Evolutionary conservation across 192 early-diverging fungal genomes (phyloP).

Genomic region (Umbelopsis isabellina): DNA sequence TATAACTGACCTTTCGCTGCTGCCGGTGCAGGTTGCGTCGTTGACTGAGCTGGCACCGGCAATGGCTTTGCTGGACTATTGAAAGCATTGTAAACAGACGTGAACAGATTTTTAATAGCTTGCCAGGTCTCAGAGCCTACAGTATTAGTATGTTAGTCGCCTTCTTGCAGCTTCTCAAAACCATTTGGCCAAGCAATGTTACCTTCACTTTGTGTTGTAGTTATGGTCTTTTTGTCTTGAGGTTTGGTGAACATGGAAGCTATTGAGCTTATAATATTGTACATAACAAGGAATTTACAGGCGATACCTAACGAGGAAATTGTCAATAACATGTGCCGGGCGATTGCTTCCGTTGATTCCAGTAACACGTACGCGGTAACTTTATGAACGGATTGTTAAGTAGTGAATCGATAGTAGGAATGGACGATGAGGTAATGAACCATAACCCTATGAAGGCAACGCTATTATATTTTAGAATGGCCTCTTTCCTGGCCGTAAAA

Average conservation of each 20-base stretch:
- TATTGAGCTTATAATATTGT: constrained; percentile 15
- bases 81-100: not conserved
- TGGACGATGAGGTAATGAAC: constrained; percentile 9
- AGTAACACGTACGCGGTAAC: constrained; percentile 15
- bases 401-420: not conserved
- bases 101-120: not conserved
- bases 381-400: constrained; percentile 13
- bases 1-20: not conserved
- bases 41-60: not conserved
- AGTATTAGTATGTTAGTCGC: not conserved
- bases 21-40: not conserved
- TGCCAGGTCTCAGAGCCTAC: constrained; percentile 9
- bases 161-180: not conserved
- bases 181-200: not conserved
- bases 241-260: constrained; percentile 8
- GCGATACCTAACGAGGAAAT: constrained; percentile 1
- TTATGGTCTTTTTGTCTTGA: not conserved
- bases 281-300: constrained; percentile 15
- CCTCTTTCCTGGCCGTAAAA: constrained; percentile 11
- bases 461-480: not conserved
- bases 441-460: constrained; percentile 5
- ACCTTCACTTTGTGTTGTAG: constrained; percentile 3
- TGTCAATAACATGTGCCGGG: not conserved
- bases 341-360: not conserved
- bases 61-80: not conserved